Conservation (phyloP, 257 asterid species). For the Gentiana dahurica region DNA sequence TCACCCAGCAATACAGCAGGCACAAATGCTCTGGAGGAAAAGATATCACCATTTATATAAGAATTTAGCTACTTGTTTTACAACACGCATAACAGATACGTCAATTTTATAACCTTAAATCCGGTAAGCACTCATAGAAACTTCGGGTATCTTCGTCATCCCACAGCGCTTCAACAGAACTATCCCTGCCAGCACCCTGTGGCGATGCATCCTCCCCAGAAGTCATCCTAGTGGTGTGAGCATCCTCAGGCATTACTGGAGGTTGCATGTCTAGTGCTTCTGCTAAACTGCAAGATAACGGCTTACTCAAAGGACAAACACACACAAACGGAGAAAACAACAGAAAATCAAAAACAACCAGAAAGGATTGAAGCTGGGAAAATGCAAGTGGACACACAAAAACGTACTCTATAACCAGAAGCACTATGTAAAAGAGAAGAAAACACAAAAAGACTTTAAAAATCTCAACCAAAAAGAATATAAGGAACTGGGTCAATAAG, state of each 20-base stretch:
- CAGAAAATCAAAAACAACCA: not conserved
- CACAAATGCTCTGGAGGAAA: slow-evolving; percentile 78
- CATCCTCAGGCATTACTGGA: slow-evolving; percentile 98
- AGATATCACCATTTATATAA: not conserved
- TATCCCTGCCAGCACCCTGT: slow-evolving; percentile 64
- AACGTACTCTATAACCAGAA: not conserved
- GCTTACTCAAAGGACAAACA: not conserved
- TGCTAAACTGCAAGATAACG: slow-evolving; percentile 53
- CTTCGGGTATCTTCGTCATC: slow-evolving; percentile 98
- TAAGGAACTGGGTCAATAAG: not conserved
- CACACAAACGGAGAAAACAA: not conserved
- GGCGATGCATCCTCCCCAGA: slow-evolving; percentile 80
- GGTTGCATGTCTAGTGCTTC: slow-evolving; percentile 97
- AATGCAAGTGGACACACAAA: not conserved
- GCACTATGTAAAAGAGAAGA: not conserved
- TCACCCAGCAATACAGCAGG: slow-evolving; percentile 99
- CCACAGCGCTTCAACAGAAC: slow-evolving; percentile 87
- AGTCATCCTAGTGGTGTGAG: slow-evolving; percentile 91
- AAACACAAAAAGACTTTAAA: not conserved
- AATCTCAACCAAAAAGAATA: not conserved
- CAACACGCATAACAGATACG: slow-evolving; percentile 14
- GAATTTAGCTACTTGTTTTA: not conserved
- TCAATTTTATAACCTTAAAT: slow-evolving; percentile 56
- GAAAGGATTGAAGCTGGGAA: not conserved
- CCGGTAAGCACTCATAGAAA: slow-evolving; percentile 94